A percentile compares a stretch with the other conserved stretches of the same genome.
Conservation (phyloP, 768 basidiomycete genomes). For the Hortiboletus campestris region DNA sequence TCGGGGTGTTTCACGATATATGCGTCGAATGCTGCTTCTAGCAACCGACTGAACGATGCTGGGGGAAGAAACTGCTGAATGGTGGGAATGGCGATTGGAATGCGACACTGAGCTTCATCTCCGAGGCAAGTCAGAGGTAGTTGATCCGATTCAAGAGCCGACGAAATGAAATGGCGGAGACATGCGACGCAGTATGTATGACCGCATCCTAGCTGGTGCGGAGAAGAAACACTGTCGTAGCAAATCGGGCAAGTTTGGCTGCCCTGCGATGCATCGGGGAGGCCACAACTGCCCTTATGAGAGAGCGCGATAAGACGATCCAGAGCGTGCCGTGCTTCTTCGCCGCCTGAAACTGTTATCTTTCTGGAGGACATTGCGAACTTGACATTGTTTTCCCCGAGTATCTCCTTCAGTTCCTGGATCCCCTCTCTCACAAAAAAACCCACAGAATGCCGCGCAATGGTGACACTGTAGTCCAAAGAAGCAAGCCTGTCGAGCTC, state of each 20-base stretch:
- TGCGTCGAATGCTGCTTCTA: constrained; percentile 53
- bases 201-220: constrained; percentile 53
- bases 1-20: constrained; percentile 56
- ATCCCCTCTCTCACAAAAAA: constrained; percentile 54
- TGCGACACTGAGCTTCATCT: constrained; percentile 54
- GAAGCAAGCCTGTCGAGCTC: constrained; percentile 49
- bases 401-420: constrained; percentile 45
- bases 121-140: constrained; percentile 74
- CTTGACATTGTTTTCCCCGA: constrained; percentile 53
- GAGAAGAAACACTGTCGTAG: constrained; percentile 42
- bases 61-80: constrained; percentile 51
- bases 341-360: constrained; percentile 54
- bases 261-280: constrained; percentile 1
- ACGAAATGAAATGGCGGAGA: constrained; percentile 52
- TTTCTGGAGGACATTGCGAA: constrained; percentile 42
- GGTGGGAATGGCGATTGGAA: constrained; percentile 49
- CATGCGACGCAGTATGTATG: constrained; percentile 68
- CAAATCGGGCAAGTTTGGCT: constrained; percentile 52
- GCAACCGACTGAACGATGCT: constrained; percentile 52
- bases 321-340: constrained; percentile 50
- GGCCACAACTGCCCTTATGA: constrained; percentile 17
- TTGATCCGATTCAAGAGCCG: constrained; percentile 50
- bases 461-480: constrained; percentile 39
- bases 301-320: constrained; percentile 45
- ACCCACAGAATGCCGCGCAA: constrained; percentile 42